Percentiles rank a stretch among this genome's conserved stretches.
These are phyloP conservation scores for Saksenaea oblongispora DNA, from an alignment of 371 early-diverging fungal genomes.

Conservation along the genomic window DNA sequence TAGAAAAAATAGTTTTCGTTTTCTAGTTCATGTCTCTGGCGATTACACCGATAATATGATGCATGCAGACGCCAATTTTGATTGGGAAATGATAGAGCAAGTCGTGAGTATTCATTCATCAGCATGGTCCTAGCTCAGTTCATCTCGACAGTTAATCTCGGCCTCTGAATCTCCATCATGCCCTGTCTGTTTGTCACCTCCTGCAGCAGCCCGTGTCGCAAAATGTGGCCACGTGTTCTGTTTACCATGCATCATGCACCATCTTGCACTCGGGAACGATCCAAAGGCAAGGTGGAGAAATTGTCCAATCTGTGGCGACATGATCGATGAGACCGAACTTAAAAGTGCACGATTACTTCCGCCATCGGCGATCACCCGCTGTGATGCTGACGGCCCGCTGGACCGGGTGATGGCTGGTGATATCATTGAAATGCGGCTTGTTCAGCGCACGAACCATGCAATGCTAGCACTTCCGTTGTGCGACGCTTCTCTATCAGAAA, in stretches of 20 bases:
- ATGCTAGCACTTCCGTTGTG: conserved; percentile 67
- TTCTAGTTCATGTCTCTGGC: conserved; percentile 63
- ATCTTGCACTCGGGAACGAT: conserved; percentile 54
- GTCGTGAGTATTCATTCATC: conserved; percentile 45
- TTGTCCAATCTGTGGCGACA: conserved; percentile 86
- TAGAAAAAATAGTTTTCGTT: conserved; percentile 65
- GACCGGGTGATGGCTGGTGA: conserved; percentile 26
- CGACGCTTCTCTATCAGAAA: conserved; percentile 21
- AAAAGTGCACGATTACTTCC: conserved; percentile 52
- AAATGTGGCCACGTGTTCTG: conserved; percentile 90
- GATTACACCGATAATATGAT: conserved; percentile 55
- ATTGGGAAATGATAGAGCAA: conserved; percentile 81
- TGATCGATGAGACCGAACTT: conserved; percentile 67
- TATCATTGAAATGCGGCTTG: conserved; percentile 52
- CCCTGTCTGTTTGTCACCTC: conserved; percentile 84
- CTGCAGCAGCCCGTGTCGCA: conserved; percentile 73
- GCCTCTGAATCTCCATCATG: conserved; percentile 61
- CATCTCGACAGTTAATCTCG: conserved; percentile 44
- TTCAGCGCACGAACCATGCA: conserved; percentile 59
- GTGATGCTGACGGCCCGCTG: neutral
- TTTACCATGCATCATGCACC: conserved; percentile 74
- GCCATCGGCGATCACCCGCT: neutral
- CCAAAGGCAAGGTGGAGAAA: conserved; percentile 57
- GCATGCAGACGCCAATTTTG: conserved; percentile 70
- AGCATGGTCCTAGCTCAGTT: neutral